phyloP scores from a whole-genome alignment of 2,329 filamentous ascomycete genomes.

The Ceratocystis destructans region DNA sequence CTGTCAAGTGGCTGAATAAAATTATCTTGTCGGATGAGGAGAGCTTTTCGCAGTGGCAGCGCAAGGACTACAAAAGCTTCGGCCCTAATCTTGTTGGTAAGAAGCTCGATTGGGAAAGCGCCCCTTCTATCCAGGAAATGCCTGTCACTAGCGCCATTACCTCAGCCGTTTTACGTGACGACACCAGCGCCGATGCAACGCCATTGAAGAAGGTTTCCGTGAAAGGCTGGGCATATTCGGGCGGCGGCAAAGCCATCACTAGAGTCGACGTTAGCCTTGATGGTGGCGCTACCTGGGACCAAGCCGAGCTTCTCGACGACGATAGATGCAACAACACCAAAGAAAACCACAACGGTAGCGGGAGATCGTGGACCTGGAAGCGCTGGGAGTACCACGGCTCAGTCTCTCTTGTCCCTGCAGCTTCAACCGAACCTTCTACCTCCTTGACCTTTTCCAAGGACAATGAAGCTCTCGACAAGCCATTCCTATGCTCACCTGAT shows the following conservation, averaged over 20 bases:
- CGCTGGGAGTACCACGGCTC: constrained; percentile 44
- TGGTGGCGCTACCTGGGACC: constrained; percentile 49
- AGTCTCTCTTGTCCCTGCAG: constrained; percentile 22
- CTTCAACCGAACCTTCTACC: constrained; percentile 12
- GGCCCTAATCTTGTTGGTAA: constrained; percentile 42
- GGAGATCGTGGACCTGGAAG: constrained; percentile 45
- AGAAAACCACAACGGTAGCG: constrained; percentile 26
- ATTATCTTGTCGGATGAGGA: constrained; percentile 54
- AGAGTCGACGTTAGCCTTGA: constrained; percentile 56
- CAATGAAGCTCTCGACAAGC: constrained; percentile 14
- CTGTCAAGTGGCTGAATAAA: constrained; percentile 55
- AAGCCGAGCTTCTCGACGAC: constrained; percentile 45
- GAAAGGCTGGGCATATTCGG: constrained; percentile 53
- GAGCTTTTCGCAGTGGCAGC: constrained; percentile 51
- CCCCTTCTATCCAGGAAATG: constrained; percentile 53
- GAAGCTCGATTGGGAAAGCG: constrained; percentile 47
- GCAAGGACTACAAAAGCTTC: constrained; percentile 55
- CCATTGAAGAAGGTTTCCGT: constrained; percentile 29
- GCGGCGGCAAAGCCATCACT: constrained; percentile 50
- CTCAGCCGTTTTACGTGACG: constrained; percentile 23
- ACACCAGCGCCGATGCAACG: constrained; percentile 20
- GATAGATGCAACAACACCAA: constrained; percentile 26
- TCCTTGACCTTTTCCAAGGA: not conserved
- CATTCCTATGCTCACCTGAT: constrained; percentile 31
- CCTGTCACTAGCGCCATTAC: constrained; percentile 56